Evolutionary conservation across 139 green algal species (phyloP), one percentile per base, ranked within the genome.

Genomic region (Choricystis sp.): DNA sequence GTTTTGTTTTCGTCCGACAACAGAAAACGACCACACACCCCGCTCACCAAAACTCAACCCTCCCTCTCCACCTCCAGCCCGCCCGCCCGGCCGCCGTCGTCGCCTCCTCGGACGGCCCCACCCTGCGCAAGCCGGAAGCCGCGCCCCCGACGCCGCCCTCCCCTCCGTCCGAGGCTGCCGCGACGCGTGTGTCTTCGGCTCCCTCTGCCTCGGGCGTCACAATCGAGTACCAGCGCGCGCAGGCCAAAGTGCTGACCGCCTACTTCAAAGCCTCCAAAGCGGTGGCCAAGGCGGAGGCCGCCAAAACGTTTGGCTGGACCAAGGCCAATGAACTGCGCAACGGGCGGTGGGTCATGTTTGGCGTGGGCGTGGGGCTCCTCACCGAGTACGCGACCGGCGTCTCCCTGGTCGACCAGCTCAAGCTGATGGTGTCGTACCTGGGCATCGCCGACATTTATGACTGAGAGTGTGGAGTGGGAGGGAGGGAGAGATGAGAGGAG

Each of bases 281-380:
- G 19, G 29, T 58, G 26, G 63, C 80, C 63, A 57, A 66, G 3
- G 72, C 72, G 2, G 72, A 66, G 26, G 72, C 82, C 59, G 22
- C 59, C 1, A 61, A 79, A 78, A 85, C 60, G 24, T 94, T 98
- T 67, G 92, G 92, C 5, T 98, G 85, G 82, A 96, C 89, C 0
- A 66, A 55, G 2, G 82, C 85, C 61, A 94, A 94, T 31, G 92
- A 98, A 69, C 94, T 96, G 26, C 73, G 57, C 64, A 98, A 98
- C 66, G 92, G 91, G 0, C 83, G 91, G 19, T 98, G 91, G 91
- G 86, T 94, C 2, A 98, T 98, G 92, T 94, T 97, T 73, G 92
- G 91, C 1, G 71, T 96, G 2, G 66, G 73, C 1, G 82, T 98
- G 3, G 92, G 92, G 24, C 69, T 96, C 63, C 70, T 98, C 55